These are phyloP conservation scores for Lunularia cruciata DNA, from an alignment of 225 moss, liverwort and hornwort species.

Conservation along the genomic window DNA sequence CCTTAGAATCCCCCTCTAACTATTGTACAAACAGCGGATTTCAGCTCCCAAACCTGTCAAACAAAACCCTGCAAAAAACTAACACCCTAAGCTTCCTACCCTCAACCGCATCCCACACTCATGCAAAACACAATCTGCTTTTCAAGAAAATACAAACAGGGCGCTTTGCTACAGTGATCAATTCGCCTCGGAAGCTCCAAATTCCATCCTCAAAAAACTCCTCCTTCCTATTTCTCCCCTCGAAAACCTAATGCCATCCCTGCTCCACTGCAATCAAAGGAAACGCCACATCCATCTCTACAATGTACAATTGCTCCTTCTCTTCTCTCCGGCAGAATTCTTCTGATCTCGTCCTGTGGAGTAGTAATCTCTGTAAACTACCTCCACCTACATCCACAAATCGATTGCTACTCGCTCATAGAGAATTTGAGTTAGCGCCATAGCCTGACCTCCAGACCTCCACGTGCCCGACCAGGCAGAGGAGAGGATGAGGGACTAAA, in stretches of 20 bases:
- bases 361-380: neutral
- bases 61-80: neutral
- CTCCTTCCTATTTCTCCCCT: slow-evolving; percentile 2
- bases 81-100: slow-evolving; percentile 5
- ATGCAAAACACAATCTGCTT: neutral
- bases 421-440: slow-evolving; percentile 1
- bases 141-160: neutral
- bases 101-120: slow-evolving; percentile 7
- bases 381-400: neutral
- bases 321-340: neutral
- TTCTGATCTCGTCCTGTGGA: neutral
- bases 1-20: neutral
- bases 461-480: neutral
- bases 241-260: slow-evolving; percentile 32
- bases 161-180: neutral
- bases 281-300: slow-evolving; percentile 14
- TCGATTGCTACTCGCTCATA: neutral
- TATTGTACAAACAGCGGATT: neutral
- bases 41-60: neutral
- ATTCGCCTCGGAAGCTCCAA: neutral
- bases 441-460: too few relatives aligned
- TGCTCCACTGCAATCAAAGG: neutral
- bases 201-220: neutral
- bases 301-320: neutral
- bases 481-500: neutral